Conservation (phyloP, 371 early-diverging fungal genomes). For the Apophysomyces trapeziformis region DNA sequence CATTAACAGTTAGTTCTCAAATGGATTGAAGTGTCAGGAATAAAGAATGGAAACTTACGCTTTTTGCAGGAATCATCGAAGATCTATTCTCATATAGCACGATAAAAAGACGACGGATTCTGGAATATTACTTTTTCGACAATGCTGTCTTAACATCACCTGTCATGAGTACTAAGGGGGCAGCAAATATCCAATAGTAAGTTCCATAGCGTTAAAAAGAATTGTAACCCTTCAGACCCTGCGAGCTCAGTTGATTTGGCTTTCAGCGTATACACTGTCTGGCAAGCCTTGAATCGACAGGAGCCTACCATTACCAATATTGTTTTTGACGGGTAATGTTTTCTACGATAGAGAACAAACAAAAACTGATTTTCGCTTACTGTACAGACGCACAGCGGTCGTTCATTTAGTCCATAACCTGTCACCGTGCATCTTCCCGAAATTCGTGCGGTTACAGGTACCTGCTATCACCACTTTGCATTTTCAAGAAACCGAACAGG, state of each 20-base stretch:
- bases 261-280: slow-evolving; percentile 61
- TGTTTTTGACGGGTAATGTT: slow-evolving; percentile 58
- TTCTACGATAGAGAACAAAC: neutral
- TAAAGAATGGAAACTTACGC: neutral
- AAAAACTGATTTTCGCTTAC: slow-evolving; percentile 1
- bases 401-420: slow-evolving; percentile 52
- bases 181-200: slow-evolving; percentile 60
- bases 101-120: slow-evolving; percentile 37
- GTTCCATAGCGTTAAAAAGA: neutral
- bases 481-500: slow-evolving; percentile 47
- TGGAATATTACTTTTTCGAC: slow-evolving; percentile 49
- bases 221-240: no score
- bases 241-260: neutral
- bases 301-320: slow-evolving; percentile 60
- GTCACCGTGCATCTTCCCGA: slow-evolving; percentile 56
- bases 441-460: slow-evolving; percentile 45
- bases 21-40: neutral
- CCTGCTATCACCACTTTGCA: slow-evolving; percentile 55
- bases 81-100: slow-evolving; percentile 49
- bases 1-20: neutral
- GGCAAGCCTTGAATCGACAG: slow-evolving; percentile 63
- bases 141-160: slow-evolving; percentile 54
- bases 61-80: slow-evolving; percentile 39
- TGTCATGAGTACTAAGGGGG: slow-evolving; percentile 60
- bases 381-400: slow-evolving; percentile 52